A percentile compares a stretch with the other conserved stretches of the same genome.
Evolutionary conservation across 2,329 filamentous ascomycete species (phyloP).

Genomic region (Cytospora piceicola): DNA sequence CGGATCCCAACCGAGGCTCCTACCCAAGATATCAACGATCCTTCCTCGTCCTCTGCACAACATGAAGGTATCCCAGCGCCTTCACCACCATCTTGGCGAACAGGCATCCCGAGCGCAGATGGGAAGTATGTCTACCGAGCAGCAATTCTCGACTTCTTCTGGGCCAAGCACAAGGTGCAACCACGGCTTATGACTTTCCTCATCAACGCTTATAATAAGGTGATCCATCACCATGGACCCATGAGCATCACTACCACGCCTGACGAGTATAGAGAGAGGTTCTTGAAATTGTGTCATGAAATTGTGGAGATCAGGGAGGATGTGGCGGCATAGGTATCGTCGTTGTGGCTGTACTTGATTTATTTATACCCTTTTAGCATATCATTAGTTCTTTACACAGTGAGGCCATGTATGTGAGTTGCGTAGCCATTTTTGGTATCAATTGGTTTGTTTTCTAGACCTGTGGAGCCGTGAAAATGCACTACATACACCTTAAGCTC

Average conservation of each 20-base stretch:
- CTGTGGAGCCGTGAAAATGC: not conserved
- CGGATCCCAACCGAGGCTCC: conserved; percentile 42
- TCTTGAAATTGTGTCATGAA: conserved; percentile 53
- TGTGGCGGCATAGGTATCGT: not conserved
- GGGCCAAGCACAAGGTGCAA: conserved; percentile 72
- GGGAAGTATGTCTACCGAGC: conserved; percentile 70
- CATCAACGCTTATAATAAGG: conserved; percentile 64
- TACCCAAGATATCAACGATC: conserved; percentile 25
- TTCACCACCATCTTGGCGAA: conserved; percentile 58
- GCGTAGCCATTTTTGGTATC: not conserved
- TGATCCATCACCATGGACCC: conserved; percentile 64
- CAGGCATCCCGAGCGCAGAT: conserved; percentile 63
- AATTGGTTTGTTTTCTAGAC: not conserved
- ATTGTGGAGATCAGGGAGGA: conserved; percentile 42
- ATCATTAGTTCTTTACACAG: not conserved
- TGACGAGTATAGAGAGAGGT: conserved; percentile 65
- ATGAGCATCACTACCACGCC: conserved; percentile 77
- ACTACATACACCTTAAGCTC: not conserved
- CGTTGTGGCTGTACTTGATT: not conserved
- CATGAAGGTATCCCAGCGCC: conserved; percentile 37
- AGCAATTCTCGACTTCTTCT: conserved; percentile 76
- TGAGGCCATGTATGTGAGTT: not conserved
- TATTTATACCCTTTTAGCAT: conserved; percentile 13
- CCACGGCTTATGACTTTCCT: conserved; percentile 68
- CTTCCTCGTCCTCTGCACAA: conserved; percentile 31